Evolutionary conservation across 352 stramenopile genomes (phyloP), one percentile per base, ranked within the genome.

Genomic region (Aphanomyces stellatus): DNA sequence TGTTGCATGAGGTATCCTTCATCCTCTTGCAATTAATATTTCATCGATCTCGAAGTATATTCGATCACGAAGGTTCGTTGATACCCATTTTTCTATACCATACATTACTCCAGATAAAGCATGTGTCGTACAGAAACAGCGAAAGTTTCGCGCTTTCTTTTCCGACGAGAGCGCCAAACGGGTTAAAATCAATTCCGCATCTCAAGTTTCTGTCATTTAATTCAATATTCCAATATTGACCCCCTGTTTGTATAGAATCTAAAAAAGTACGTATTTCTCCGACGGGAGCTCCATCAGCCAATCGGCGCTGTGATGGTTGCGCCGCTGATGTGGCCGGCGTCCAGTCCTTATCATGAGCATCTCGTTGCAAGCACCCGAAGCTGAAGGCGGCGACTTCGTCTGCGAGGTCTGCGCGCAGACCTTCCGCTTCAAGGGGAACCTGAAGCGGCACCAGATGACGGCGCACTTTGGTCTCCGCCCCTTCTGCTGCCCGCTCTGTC

Each of bases 381-480:
- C 17, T 11, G 46, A 15, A 13, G 51, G 24, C 25, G 30, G 42
- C 42, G 8, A 55, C 15, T 88, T 77, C 57, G 68, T 69, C 27
- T 87, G 82, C 68, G 76, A 77, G 0, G 76, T 79, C 19, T 88
- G 80, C 30, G 76, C 70, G 2, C 75, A 78, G 15, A 71, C 81
- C 53, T 88, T 88, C 61, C 74, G 81, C 24, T 77, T 87, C 67
- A 88, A 88, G 62, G 80, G 80, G 1, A 88, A 88, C 55, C 66
- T 83, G 13, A 88, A 88, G 48, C 66, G 80, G 17, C 80, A 88
- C 63, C 51, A 68, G 15, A 62, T 62, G 35, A 87, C 82, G 37
- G 86, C 82, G 53, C 80, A 88, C 69, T 74, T 77, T 48, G 77
- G 79, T 4, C 74, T 79, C 49, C 75, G 79, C 65, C 80, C 82